phyloP scores from a whole-genome alignment of 768 basidiomycete species.

The Boletellus ananas region DNA sequence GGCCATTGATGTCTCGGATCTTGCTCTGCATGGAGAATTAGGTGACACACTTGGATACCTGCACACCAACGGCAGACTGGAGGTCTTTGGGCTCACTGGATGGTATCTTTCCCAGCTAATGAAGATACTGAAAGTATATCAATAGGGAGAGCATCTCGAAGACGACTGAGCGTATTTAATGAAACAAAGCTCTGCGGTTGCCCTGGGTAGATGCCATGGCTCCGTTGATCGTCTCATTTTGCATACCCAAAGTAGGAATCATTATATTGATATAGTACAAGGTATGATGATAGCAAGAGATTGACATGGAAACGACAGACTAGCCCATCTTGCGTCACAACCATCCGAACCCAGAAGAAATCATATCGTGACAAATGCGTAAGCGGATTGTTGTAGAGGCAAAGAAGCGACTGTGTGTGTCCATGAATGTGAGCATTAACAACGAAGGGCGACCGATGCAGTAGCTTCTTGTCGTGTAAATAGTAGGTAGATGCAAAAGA shows the following conservation, averaged over 20 bases:
- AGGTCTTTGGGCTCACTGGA: conserved; percentile 82
- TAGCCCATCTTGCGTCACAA: conserved; percentile 9
- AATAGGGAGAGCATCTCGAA: conserved; percentile 17
- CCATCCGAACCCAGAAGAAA: conserved; percentile 13
- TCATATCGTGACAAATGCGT: conserved; percentile 14
- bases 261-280: conserved; percentile 26
- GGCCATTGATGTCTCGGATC: conserved; percentile 64
- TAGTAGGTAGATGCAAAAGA: conserved; percentile 23
- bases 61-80: conserved; percentile 47
- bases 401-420: conserved; percentile 14
- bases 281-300: conserved; percentile 16
- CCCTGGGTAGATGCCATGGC: no score
- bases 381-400: conserved; percentile 12
- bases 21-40: conserved; percentile 32
- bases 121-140: conserved; percentile 49
- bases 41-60: conserved; percentile 35
- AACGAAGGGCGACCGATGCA: conserved; percentile 17
- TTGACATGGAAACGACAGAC: conserved; percentile 15
- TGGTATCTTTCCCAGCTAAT: conserved; percentile 73
- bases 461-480: conserved; percentile 14
- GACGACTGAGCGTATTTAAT: background rate
- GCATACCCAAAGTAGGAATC: background rate
- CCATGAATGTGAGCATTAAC: conserved; percentile 27
- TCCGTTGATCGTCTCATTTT: background rate
- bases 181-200: background rate